Evolutionary conservation across 2,329 filamentous ascomycete species (phyloP), one percentile per base, ranked within the genome.

Genomic region (Pyrenophora seminiperda): DNA sequence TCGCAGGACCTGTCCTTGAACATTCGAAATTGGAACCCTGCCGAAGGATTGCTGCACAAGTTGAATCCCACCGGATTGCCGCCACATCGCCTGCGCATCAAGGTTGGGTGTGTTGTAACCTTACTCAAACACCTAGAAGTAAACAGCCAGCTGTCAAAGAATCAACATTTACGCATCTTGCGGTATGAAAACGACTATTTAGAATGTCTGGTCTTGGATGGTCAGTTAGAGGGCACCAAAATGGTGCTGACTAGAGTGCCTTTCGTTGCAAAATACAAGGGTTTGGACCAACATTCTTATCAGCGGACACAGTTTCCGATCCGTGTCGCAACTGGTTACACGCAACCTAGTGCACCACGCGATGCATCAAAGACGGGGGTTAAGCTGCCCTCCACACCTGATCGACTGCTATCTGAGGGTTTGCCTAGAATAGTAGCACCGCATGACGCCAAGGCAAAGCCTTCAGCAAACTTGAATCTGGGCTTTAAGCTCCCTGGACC

Each of bases 131-230:
- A 70, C 19, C 46, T 70, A 1, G 62, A 66, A 6, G 59, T 53
- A 13, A 68, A 61, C 46, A 70, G 61, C 15, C 63, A 65, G 47
- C 43, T 70, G 29, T 67, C 66, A n/a, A 71, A 60, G 45, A 66
- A 62, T 42, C 68, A 68, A 41, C 67, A 67, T 47, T 47, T 72
- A n/a, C 63, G 59, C 2, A 45, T 73, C 7, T 31, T 73, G 3
- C 58, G 62, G 6, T 54, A 59, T 4, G 64, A 63, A 24, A 64
- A 62, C 17, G 63, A 67, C 7, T 56, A 63, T 4, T 22, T 73
- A n/a, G 67, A 72, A 32, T 72, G 70, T 30, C 20, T 69, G 13
- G 62, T 69, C 1, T 54, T 73, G 4, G 67, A 71, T 46, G 70
- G 69, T 5, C 67, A 68, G 40, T 36, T 70, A n/a, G 55, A 65